Evolutionary conservation across 2,329 filamentous ascomycete species (phyloP), one percentile per base, ranked within the genome.

Genomic region (Nemania sp.): DNA sequence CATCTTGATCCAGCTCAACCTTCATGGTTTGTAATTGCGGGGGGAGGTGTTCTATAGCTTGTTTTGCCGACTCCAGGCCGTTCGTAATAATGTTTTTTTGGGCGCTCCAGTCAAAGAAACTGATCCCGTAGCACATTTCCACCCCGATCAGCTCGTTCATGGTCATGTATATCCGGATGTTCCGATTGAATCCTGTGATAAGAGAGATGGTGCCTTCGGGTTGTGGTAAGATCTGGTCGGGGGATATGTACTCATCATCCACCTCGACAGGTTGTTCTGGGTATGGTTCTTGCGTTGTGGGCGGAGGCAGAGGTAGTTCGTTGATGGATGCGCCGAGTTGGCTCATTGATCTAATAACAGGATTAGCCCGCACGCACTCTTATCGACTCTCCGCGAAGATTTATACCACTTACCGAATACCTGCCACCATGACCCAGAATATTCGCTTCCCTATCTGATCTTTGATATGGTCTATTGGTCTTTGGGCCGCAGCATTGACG

Each of bases 361-460:
- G 34, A 17, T 58, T 52, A 59, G 49, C 36, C 36, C 30, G 5
- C 36, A 37, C 30, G 5, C 15, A 7, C 30, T 6, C 42, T 30
- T 6, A 34, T 3, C 2, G 5, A 14, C 39, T 20, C 2, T 15
- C 4, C 24, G 6, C 6, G 30, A 12, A 28, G 39, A 22, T 3
- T 9, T 39, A 11, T n/a, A n/a, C 7, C 33, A 65, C 75, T 59
- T 73, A 86, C 81, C 86, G 80, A 55, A 90, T 82, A 28, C 86
- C 86, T 5, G 91, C 82, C 57, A 94, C 84, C 61, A 91, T 80
- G 19, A 89, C 86, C 86, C 91, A 96, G 69, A 95, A 96, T 34
- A 96, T 86, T 58, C 88, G 82, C 68, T 89, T 88, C 41, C 87
- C 84, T 41, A 89, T 81, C 70, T 91, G 86, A 64, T 86, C 83